A percentile compares a stretch with the other conserved stretches of the same genome.
phyloP scores from a whole-genome alignment of 1,139 yeast genomes.

The Debaryomyces coudertii region DNA sequence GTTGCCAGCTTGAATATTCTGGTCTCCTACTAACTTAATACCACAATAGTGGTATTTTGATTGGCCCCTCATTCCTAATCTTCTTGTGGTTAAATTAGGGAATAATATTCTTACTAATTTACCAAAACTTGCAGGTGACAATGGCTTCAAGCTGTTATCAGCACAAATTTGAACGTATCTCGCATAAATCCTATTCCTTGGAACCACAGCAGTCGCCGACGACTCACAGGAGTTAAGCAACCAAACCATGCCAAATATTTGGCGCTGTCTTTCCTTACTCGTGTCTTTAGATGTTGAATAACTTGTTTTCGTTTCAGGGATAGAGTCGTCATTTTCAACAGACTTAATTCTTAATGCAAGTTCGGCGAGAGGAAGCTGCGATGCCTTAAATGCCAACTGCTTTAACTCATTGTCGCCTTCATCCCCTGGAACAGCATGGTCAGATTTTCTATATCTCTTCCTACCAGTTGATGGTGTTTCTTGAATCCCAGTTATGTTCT shows the following conservation, averaged over 20 bases:
- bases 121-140: conserved; percentile 88
- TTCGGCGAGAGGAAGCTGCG: conserved; percentile 49
- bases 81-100: conserved; percentile 77
- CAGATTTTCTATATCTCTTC: conserved; percentile 37
- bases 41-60: conserved; percentile 94
- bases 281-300: conserved; percentile 19
- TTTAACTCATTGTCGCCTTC: conserved; percentile 47
- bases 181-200: conserved; percentile 81
- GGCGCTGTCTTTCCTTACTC: conserved; percentile 66
- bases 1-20: conserved; percentile 24
- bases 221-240: conserved; percentile 68
- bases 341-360: conserved; percentile 53
- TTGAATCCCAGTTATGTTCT: conserved; percentile 8
- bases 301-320: conserved; percentile 15
- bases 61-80: conserved; percentile 88
- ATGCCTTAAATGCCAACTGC: conserved; percentile 48
- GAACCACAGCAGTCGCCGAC: conserved; percentile 72
- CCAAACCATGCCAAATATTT: conserved; percentile 83
- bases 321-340: conserved; percentile 41
- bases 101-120: conserved; percentile 74
- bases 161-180: conserved; percentile 77
- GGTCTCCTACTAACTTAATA: conserved; percentile 61
- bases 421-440: conserved; percentile 44
- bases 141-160: conserved; percentile 63
- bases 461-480: conserved; percentile 19